Evolutionary conservation across 2,329 filamentous ascomycete genomes (phyloP), one percentile per base, ranked within the genome.

Genomic region (Cyanodermella asteris): DNA sequence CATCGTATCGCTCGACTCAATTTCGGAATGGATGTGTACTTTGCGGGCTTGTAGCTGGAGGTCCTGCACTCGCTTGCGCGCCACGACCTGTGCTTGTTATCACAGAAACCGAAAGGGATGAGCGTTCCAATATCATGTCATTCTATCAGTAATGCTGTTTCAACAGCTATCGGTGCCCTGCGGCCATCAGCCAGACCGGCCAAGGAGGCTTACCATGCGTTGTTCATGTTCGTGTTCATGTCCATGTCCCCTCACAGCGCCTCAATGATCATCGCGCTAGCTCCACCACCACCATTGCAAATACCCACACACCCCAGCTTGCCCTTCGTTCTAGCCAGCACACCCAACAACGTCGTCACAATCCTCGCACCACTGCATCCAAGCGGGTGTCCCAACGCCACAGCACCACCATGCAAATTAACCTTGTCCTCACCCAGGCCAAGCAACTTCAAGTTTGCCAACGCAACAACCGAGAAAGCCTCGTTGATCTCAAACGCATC

Each of bases 401-500:
- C 87, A 27, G 87, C 77, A 47, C 87, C 87, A 44, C 87, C 87
- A 44, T 81, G 84, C 28, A 94, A 59, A 56, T 97, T 97, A 46
- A 97, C 82, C 55, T 81, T 90, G 31, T 82, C 76, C 36, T 76
- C 64, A 35, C 61, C 59, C 29, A 97, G 56, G 33, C 61, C 63
- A 20, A 97, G 69, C 28, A 94, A 51, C 66, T 97, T 91, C 56
- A 91, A 70, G 61, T 97, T 97, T 37, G 87, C 82, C 26, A 97
- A 64, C 19, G 87, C 80, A 34, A 97, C 87, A 24, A 91, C 87
- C 34, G 77, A 87, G 61, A 97, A 97, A 20, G 87, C 87, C 61
- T 97, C 87, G 61, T 97, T 97, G 62, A 97, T 93, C 62, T 97
- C 87, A 51, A 87, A 97, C 39, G 70, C 87, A 43, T 94, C 84